A percentile compares a stretch with the other conserved stretches of the same genome.
These are phyloP conservation scores for Epichloe sp. DNA, from an alignment of 2,329 filamentous ascomycete genomes.

Conservation along the genomic window DNA sequence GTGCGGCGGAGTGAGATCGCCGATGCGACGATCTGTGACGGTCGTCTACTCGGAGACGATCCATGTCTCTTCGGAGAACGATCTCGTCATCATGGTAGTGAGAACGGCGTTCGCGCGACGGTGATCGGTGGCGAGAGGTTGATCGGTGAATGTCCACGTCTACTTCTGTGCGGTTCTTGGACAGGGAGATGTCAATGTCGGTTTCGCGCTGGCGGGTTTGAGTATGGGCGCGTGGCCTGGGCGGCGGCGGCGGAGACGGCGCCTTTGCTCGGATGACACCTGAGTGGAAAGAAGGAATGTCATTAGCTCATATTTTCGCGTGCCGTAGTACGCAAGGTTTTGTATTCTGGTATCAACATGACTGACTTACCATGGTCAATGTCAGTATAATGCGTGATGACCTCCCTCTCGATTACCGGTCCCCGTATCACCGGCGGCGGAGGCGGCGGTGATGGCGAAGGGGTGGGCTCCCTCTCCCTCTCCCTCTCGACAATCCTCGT, in stretches of 20 bases:
- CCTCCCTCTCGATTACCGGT: conserved; percentile 74
- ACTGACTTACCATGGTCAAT: conserved; percentile 66
- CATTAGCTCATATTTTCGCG: background rate
- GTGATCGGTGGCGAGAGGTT: conserved; percentile 16
- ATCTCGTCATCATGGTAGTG: conserved; percentile 51
- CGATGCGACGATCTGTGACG: conserved; percentile 25
- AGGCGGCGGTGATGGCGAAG: conserved; percentile 37
- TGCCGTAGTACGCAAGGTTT: background rate
- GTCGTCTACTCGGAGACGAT: conserved; percentile 32
- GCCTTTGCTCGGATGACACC: conserved; percentile 31
- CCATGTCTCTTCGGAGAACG: conserved; percentile 44
- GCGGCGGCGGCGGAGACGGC: conserved; percentile 34
- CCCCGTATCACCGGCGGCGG: conserved; percentile 56
- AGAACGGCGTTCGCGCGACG: conserved; percentile 26
- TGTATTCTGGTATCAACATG: background rate
- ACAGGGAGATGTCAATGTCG: conserved; percentile 48
- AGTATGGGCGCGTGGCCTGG: conserved; percentile 21
- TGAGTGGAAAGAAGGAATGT: conserved; percentile 11
- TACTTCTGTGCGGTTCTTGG: conserved; percentile 41
- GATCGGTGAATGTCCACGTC: conserved; percentile 42
- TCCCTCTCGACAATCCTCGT: conserved; percentile 37
- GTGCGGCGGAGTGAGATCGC: conserved; percentile 38
- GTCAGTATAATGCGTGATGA: conserved; percentile 78
- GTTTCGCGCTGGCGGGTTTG: conserved; percentile 29
- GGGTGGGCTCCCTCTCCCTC: conserved; percentile 21